These are phyloP conservation scores for Colletotrichum graminicola DNA, from an alignment of 2,329 filamentous ascomycete genomes.

Conservation along the genomic window DNA sequence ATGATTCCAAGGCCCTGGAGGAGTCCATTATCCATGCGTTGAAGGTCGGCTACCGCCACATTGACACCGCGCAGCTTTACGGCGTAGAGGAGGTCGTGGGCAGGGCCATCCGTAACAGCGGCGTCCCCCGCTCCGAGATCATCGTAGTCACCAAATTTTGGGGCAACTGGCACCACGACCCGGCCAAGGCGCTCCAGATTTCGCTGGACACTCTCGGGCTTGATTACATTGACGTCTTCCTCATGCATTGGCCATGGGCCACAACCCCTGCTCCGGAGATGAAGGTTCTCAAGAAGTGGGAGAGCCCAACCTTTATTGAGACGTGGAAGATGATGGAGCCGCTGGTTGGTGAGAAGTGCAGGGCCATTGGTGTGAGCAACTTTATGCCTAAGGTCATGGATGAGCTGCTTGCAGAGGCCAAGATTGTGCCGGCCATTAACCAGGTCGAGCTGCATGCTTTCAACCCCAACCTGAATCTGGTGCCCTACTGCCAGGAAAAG, in stretches of 20 bases:
- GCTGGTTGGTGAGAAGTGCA: conserved; percentile 45
- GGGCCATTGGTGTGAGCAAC: conserved; percentile 51
- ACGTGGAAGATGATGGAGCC: conserved; percentile 49
- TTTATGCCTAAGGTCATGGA: conserved; percentile 50
- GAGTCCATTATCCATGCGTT: conserved; percentile 50
- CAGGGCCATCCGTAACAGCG: conserved; percentile 49
- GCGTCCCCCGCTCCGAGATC: conserved; percentile 58
- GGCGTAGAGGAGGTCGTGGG: conserved; percentile 49
- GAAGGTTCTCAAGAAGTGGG: conserved; percentile 42
- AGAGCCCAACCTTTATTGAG: conserved; percentile 47
- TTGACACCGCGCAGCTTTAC: conserved; percentile 48
- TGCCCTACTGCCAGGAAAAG: conserved; percentile 49
- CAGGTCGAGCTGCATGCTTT: conserved; percentile 52
- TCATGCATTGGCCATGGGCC: conserved; percentile 53
- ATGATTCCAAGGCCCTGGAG: conserved; percentile 45
- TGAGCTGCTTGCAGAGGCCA: conserved; percentile 45
- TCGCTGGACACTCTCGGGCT: conserved; percentile 48
- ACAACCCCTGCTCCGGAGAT: conserved; percentile 44
- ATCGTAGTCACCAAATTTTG: conserved; percentile 58
- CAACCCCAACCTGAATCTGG: conserved; percentile 49
- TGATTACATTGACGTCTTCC: conserved; percentile 52
- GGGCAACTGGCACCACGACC: conserved; percentile 52
- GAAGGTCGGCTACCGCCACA: conserved; percentile 48
- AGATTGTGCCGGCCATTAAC: conserved; percentile 49
- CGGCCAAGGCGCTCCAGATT: conserved; percentile 46